Evolutionary conservation across 2,329 filamentous ascomycete species (phyloP), one percentile per base, ranked within the genome.

Genomic region (Tympanopsis confertula): DNA sequence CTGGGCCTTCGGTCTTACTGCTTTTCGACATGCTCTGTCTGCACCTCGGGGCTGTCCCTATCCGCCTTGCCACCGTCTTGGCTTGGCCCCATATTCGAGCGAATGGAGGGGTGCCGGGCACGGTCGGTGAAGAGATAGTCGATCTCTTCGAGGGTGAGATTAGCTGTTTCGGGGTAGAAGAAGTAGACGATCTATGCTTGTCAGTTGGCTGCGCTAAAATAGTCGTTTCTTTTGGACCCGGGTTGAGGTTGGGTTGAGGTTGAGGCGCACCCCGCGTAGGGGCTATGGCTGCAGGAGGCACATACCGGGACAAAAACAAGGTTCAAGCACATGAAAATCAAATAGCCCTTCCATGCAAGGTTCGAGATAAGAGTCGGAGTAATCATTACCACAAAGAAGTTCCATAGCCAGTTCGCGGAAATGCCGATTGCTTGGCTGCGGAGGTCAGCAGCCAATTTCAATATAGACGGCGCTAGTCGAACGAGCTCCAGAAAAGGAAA

Each of bases 171-270:
- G 5, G 62, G 61, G 36, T 61, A 63, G 45, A 52, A 60, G 47
- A 68, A 67, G 50, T 63, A 71, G 19, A 70, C 55, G 2, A 71
- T 51, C 24, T 28, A 28, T n/a, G n/a, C n/a, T n/a, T n/a, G n/a
- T n/a, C n/a, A n/a, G n/a, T n/a, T n/a, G n/a, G n/a, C n/a, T n/a
- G n/a, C n/a, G n/a, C n/a, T n/a, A n/a, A n/a, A n/a, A n/a, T n/a
- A n/a, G n/a, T n/a, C n/a, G n/a, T n/a, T n/a, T n/a, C n/a, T n/a
- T n/a, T n/a, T n/a, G n/a, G n/a, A n/a, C n/a, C n/a, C 10, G n/a
- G n/a, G 24, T n/a, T n/a, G 24, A n/a, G 24, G 24, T 10, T 28
- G 10, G n/a, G 24, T 28, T 10, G n/a, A 28, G 10, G 24, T 10
- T 28, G 24, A n/a, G 24, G 24, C n/a, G 24, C 10, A 28, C 24